Percentiles rank a stretch among this genome's conserved stretches.
Conservation (phyloP, 176 grass and related monocot species). For the Phoenix roebelenii region DNA sequence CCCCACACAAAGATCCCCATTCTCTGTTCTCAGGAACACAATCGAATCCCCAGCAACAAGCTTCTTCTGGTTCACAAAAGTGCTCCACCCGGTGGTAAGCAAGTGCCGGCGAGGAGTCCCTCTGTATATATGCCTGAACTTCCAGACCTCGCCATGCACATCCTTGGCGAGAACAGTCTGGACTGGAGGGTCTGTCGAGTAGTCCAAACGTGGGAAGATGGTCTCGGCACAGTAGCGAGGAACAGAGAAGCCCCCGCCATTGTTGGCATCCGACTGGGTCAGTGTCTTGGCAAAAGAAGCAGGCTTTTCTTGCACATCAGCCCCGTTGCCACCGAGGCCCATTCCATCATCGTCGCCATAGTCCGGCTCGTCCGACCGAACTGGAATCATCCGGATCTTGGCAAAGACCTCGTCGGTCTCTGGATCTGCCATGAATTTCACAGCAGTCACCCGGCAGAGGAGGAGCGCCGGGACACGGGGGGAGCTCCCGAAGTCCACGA, state of each 20-base stretch:
- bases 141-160: conserved; percentile 73
- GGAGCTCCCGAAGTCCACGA: conserved; percentile 21
- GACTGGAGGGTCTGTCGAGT: conserved; percentile 43
- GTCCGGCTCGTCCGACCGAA: conserved; percentile 21
- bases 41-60: conserved; percentile 71
- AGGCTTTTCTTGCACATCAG: conserved; percentile 37
- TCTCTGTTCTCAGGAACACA: conserved; percentile 61
- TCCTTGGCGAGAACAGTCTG: conserved; percentile 58
- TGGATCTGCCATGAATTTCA: conserved; percentile 66
- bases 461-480: conserved; percentile 35
- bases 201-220: conserved; percentile 81
- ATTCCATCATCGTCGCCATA: conserved; percentile 28
- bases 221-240: conserved; percentile 79
- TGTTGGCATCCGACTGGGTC: conserved; percentile 94
- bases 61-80: conserved; percentile 76
- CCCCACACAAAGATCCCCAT: conserved; percentile 59
- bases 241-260: conserved; percentile 78
- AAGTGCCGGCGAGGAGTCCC: conserved; percentile 83
- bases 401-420: conserved; percentile 66
- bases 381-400: conserved; percentile 51
- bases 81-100: conserved; percentile 89
- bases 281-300: conserved; percentile 78
- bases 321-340: conserved; percentile 1
- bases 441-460: conserved; percentile 40
- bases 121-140: conserved; percentile 92